Evolutionary conservation across 2,329 filamentous ascomycete genomes (phyloP).

Genomic region (Aspergillus jensenii): DNA sequence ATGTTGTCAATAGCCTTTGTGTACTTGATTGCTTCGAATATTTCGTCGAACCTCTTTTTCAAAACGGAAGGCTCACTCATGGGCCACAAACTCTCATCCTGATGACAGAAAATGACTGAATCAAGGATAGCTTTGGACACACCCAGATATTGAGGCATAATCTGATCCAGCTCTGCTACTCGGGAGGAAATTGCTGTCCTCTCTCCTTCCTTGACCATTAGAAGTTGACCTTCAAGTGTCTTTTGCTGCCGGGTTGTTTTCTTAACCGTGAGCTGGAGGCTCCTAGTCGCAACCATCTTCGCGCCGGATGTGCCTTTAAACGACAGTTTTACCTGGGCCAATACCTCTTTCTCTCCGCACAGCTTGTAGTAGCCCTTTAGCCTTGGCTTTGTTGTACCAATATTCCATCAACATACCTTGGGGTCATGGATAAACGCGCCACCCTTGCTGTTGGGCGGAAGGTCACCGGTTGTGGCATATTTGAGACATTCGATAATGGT

Average conservation of each 20-base stretch:
- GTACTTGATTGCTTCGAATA: slow-evolving; percentile 96
- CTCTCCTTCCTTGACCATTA: slow-evolving; percentile 77
- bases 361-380: slow-evolving; percentile 50
- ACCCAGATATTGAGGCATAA: slow-evolving; percentile 82
- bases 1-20: slow-evolving; percentile 97
- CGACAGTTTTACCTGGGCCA: slow-evolving; percentile 86
- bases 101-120: slow-evolving; percentile 96
- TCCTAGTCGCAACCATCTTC: slow-evolving; percentile 80
- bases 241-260: slow-evolving; percentile 75
- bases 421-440: slow-evolving; percentile 97
- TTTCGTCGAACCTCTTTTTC: slow-evolving; percentile 95
- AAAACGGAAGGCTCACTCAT: slow-evolving; percentile 82
- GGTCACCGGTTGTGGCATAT: slow-evolving; percentile 91
- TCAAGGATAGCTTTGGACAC: slow-evolving; percentile 89
- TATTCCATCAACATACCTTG: slow-evolving; percentile 55
- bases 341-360: slow-evolving; percentile 79
- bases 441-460: slow-evolving; percentile 84
- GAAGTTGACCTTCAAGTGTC: slow-evolving; percentile 76
- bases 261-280: slow-evolving; percentile 81
- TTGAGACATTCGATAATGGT: slow-evolving; percentile 99
- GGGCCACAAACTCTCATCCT: slow-evolving; percentile 96
- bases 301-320: slow-evolving; percentile 78
- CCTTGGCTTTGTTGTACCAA: neutral
- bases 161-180: slow-evolving; percentile 75
- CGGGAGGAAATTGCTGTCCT: slow-evolving; percentile 75